Conservation (phyloP, 2,329 filamentous ascomycete genomes). For the Phaeosphaeria sp. region DNA sequence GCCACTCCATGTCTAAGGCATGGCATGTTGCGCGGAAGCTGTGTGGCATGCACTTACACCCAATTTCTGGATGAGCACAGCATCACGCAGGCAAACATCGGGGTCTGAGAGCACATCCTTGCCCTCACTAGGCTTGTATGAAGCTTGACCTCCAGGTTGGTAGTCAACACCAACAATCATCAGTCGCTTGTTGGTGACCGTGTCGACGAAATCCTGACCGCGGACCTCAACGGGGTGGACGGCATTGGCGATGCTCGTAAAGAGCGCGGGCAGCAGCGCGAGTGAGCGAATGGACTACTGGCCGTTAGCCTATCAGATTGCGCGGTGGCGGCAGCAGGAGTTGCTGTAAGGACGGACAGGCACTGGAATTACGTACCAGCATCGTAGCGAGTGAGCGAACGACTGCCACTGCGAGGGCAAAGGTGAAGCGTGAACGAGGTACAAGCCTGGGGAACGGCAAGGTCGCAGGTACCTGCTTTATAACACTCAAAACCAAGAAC, state of each 20-base stretch:
- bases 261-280: slow-evolving; percentile 35
- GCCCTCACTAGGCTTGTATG: slow-evolving; percentile 58
- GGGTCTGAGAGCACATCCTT: slow-evolving; percentile 65
- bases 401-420: slow-evolving; percentile 2
- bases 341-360: background rate
- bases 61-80: slow-evolving; percentile 67
- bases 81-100: slow-evolving; percentile 67
- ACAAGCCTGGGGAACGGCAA: background rate
- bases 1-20: slow-evolving; percentile 1
- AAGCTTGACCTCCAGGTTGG: slow-evolving; percentile 67
- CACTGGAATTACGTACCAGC: slow-evolving; percentile 3
- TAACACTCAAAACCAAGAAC: background rate
- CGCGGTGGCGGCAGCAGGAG: background rate
- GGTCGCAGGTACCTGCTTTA: slow-evolving; percentile 1
- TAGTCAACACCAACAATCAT: slow-evolving; percentile 68
- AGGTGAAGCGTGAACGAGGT: background rate
- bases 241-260: slow-evolving; percentile 56
- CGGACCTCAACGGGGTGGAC: slow-evolving; percentile 64
- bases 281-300: slow-evolving; percentile 35
- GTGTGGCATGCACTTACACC: slow-evolving; percentile 50
- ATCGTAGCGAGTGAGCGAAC: slow-evolving; percentile 7
- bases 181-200: slow-evolving; percentile 64
- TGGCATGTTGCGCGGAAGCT: no score
- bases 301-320: slow-evolving; percentile 1
- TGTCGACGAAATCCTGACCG: slow-evolving; percentile 68